phyloP scores from a whole-genome alignment of 441 rosid genomes.

The Populus hybrid region DNA sequence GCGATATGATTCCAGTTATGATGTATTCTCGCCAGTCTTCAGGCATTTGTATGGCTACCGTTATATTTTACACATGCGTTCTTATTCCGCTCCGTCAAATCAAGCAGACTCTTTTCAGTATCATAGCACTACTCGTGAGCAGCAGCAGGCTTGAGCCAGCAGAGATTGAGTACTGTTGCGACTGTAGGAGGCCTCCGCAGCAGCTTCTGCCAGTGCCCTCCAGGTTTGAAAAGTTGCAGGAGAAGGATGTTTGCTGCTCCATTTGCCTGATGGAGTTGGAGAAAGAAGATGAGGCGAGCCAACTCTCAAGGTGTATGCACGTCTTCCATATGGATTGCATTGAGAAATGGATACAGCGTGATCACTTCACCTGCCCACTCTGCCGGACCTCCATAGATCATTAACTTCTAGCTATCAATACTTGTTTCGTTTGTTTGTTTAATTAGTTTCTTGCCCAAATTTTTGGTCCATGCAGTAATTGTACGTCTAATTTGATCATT shows the following conservation, averaged over 20 bases:
- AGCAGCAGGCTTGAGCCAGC: neutral
- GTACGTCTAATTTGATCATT: neutral
- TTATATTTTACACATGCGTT: slow-evolving; percentile 52
- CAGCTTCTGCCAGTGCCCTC: slow-evolving; percentile 5
- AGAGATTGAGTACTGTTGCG: neutral
- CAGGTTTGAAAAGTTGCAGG: slow-evolving; percentile 36
- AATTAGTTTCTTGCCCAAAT: neutral
- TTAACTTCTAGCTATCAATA: neutral
- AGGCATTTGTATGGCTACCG: slow-evolving; percentile 37
- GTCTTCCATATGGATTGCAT: slow-evolving; percentile 61
- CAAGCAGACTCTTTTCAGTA: slow-evolving; percentile 18
- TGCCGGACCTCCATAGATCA: slow-evolving; percentile 40
- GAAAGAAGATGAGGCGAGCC: slow-evolving; percentile 46
- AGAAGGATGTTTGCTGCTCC: slow-evolving; percentile 34
- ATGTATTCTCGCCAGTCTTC: slow-evolving; percentile 32
- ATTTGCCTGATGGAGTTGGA: slow-evolving; percentile 60
- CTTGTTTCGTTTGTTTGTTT: neutral
- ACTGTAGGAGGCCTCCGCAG: neutral
- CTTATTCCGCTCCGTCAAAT: slow-evolving; percentile 42
- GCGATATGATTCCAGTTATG: slow-evolving; percentile 26
- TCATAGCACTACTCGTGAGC: slow-evolving; percentile 6
- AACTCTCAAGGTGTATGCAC: slow-evolving; percentile 48
- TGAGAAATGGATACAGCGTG: slow-evolving; percentile 49
- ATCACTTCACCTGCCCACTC: slow-evolving; percentile 67
- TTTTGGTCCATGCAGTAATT: neutral